Base-by-base conservation (phyloP, 2,329 filamentous ascomycete species). In the Penicillium thymicola region DNA sequence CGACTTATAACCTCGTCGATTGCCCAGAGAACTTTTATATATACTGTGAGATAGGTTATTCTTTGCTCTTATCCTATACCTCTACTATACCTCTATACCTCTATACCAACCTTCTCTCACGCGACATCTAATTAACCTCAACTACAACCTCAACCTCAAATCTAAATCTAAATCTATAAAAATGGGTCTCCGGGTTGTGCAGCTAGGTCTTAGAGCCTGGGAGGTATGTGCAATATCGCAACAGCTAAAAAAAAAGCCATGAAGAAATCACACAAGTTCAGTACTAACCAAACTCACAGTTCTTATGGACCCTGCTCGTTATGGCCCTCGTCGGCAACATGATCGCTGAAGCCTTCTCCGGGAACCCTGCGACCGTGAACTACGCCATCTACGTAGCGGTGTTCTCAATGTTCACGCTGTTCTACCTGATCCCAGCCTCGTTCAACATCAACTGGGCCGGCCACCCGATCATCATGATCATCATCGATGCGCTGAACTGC, bases 291-390 rank as follows among this genome's bases (percentile, higher is more conserved):
- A 11, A 14, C 32, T 27, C 37, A 28, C 41, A 87, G 83, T 82
- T 86, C 72, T 48, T 85, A 66, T 85, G 80, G 75, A 77, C 82
- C 34, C 69, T 86, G 55, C 78, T 88, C 66, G 72, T 86, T 67
- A 82, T 86, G 76, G 78, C 83, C 13, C 76, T 88, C 44, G 70
- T 85, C 63, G 85, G 84, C 63, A 85, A 86, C 77, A 85, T 86
- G 76, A 84, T 87, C 68, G 76, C 78, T 50, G 74, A 79, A 38
- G 73, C 79, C 5, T 75, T 74, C 56, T 65, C 75, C 51, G 82
- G 84, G 28, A 82, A 84, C 65, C 80, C 83, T 2, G 76, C 81
- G 23, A 78, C 84, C 50, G 76, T 88, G 74, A 82, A 82, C 70
- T 82, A 79, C 67, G 65, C 73, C 59, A 79, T 82, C 69, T 82